Evolutionary conservation across 225 moss, liverwort and hornwort species (phyloP), one percentile per base, ranked within the genome.

Genomic region (Marchantia polymorpha): DNA sequence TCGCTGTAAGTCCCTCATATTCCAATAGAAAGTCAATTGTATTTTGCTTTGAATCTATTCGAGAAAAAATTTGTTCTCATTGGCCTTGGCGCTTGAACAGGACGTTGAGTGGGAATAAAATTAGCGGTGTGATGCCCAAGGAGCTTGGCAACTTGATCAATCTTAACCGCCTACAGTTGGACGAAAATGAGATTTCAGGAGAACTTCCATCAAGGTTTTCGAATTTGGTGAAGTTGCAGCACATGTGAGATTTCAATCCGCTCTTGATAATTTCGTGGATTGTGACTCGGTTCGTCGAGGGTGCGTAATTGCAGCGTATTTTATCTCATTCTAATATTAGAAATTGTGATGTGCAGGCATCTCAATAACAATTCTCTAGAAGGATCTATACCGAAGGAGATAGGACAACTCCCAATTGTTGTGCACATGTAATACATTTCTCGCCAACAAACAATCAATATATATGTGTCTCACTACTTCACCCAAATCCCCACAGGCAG

Each of bases 391-490:
- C 94, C 94, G 6, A 26, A 27, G 26, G 90, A 91, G 47, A 79
- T 91, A 68, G 85, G 91, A 52, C 79, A 82, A 72, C 73, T 86
- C n/a, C 17, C 72, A 0, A 47, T 10, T 7, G 54, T 92, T 58
- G 86, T 86, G 76, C 92, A 93, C 84, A 84, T 94, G 89, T 96
- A 83, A n/a, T n/a, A n/a, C n/a, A n/a, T n/a, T n/a, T n/a, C n/a
- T n/a, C n/a, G n/a, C n/a, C n/a, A n/a, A n/a, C n/a, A n/a, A n/a
- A n/a, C n/a, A n/a, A n/a, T n/a, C n/a, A n/a, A n/a, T n/a, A n/a
- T n/a, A n/a, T n/a, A n/a, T n/a, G n/a, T n/a, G n/a, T n/a, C n/a
- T n/a, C n/a, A n/a, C n/a, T n/a, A n/a, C n/a, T n/a, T n/a, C n/a
- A n/a, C n/a, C n/a, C n/a, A n/a, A n/a, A n/a, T n/a, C n/a, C n/a